Conservation (phyloP, 192 early-diverging fungal species). For the Glomus cerebriforme region DNA sequence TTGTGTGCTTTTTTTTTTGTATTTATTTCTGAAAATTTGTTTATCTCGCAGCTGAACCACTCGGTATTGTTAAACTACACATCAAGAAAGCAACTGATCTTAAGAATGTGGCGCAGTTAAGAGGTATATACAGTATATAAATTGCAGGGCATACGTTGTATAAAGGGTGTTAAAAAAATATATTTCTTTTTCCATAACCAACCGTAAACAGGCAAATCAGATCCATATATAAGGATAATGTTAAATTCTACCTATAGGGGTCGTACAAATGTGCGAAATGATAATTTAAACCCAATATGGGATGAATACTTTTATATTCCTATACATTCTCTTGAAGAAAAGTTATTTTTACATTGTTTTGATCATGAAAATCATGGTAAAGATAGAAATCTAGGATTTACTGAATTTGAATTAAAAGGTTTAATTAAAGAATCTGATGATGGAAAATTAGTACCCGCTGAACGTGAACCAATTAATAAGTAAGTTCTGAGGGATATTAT, state of each 20-base stretch:
- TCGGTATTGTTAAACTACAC: conserved; percentile 72
- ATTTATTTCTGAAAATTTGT: neutral
- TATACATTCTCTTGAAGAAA: conserved; percentile 67
- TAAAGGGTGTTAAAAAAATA: neutral
- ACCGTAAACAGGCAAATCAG: conserved; percentile 62
- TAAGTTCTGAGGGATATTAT: neutral
- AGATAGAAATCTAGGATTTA: conserved; percentile 71
- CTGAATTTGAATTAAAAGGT: conserved; percentile 30
- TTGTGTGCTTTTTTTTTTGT: neutral
- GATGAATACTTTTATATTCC: conserved; percentile 72
- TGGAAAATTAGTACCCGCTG: neutral
- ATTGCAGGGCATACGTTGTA: neutral
- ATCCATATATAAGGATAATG: conserved; percentile 78
- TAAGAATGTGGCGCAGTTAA: conserved; percentile 68
- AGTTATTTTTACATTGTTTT: conserved; percentile 69
- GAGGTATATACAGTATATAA: conserved; percentile 23
- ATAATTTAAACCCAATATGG: conserved; percentile 81
- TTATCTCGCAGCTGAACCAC: conserved; percentile 48
- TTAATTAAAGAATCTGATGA: neutral
- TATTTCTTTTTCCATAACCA: neutral
- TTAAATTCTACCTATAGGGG: conserved; percentile 59
- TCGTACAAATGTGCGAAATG: conserved; percentile 68
- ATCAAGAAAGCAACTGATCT: conserved; percentile 70
- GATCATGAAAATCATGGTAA: conserved; percentile 77
- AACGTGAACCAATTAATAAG: neutral